Conservation (phyloP, 2,329 filamentous ascomycete genomes). For the Whalleya microplaca region DNA sequence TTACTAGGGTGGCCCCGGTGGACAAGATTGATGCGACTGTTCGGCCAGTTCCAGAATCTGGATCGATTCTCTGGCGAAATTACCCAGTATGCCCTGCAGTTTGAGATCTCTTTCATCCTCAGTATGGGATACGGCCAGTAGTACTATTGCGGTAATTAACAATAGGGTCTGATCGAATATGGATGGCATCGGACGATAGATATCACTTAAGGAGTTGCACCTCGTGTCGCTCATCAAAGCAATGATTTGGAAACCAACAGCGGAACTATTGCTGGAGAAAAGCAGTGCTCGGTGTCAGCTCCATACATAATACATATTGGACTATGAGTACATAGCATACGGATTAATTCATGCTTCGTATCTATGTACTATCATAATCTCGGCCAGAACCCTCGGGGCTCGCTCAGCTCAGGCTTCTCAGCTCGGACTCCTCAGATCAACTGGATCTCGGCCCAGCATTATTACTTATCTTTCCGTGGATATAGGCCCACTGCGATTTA, state of each 20-base stretch:
- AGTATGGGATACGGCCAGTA: neutral
- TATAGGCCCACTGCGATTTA: neutral
- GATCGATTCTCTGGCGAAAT: constrained; percentile 20
- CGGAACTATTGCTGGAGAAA: neutral
- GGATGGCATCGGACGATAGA: constrained; percentile 18
- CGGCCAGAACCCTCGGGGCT: neutral
- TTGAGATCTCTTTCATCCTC: neutral
- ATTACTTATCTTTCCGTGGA: neutral
- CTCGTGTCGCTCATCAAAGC: constrained; percentile 15
- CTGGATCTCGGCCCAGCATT: neutral
- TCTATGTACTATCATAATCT: neutral
- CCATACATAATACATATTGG: no score
- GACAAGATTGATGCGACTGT: constrained; percentile 10
- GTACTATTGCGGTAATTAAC: constrained; percentile 3
- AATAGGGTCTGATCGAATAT: constrained; percentile 1
- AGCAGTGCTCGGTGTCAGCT: no score
- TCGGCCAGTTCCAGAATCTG: constrained; percentile 17
- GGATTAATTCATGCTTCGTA: constrained; percentile 13
- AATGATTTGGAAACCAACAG: constrained; percentile 9
- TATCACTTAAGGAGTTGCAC: constrained; percentile 6
- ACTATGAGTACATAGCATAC: neutral
- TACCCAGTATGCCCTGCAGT: neutral
- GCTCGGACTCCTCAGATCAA: neutral
- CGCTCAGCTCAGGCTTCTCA: no score
- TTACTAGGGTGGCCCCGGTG: constrained; percentile 1